These are phyloP conservation scores for Aspergillus fumigatus DNA, from an alignment of 2,329 filamentous ascomycete genomes.

Conservation along the genomic window DNA sequence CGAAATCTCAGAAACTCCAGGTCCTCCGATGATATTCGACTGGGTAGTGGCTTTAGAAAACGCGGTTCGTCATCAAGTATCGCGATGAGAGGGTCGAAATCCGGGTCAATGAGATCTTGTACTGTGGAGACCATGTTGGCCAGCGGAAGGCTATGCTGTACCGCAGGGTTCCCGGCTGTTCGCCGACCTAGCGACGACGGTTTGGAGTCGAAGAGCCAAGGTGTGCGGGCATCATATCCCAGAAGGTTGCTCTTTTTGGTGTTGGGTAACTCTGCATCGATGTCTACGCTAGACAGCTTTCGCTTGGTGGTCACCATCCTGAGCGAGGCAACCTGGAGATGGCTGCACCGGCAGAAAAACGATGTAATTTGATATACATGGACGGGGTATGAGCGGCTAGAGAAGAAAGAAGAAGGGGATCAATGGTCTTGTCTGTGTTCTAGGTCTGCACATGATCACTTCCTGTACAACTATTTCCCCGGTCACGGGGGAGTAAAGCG, in stretches of 20 bases:
- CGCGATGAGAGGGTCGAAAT: slow-evolving; percentile 35
- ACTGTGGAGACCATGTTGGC: slow-evolving; percentile 37
- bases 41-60: slow-evolving; percentile 72
- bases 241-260: slow-evolving; percentile 23
- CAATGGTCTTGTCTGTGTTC: background rate
- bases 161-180: slow-evolving; percentile 25
- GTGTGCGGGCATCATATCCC: slow-evolving; percentile 26
- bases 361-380: background rate
- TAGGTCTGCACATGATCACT: background rate
- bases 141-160: slow-evolving; percentile 28
- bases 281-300: slow-evolving; percentile 21
- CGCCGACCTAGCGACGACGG: slow-evolving; percentile 23
- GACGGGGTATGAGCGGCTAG: background rate
- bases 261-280: slow-evolving; percentile 11
- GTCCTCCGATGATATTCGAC: slow-evolving; percentile 70
- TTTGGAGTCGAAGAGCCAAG: slow-evolving; percentile 28
- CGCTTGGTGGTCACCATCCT: slow-evolving; percentile 24
- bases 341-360: slow-evolving; percentile 7
- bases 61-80: slow-evolving; percentile 42
- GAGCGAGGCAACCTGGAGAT: slow-evolving; percentile 13
- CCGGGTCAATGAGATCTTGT: slow-evolving; percentile 35
- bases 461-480: slow-evolving; percentile 4
- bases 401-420: background rate
- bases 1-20: slow-evolving; percentile 73
- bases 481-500: slow-evolving; percentile 17